phyloP scores from a whole-genome alignment of 1,284 basidiomycete genomes.

The Dichomitus squalens region DNA sequence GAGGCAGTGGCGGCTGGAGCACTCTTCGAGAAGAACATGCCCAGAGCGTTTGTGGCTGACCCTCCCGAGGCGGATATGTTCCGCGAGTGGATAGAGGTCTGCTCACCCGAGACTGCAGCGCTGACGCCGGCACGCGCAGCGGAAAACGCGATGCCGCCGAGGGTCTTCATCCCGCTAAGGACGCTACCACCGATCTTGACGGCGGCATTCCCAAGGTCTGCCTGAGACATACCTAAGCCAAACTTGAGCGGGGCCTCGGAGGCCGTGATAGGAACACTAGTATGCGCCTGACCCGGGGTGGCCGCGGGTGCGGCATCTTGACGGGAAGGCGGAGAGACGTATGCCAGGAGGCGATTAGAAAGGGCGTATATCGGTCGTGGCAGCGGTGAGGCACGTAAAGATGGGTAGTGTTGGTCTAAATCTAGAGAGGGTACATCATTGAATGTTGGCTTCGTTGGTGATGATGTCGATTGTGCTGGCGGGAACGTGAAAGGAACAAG shows the following conservation, averaged over 20 bases:
- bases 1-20: slow-evolving; percentile 48
- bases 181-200: slow-evolving; percentile 62
- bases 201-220: slow-evolving; percentile 57
- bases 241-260: slow-evolving; percentile 12
- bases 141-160: slow-evolving; percentile 65
- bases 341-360: slow-evolving; percentile 65
- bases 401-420: slow-evolving; percentile 28
- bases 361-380: slow-evolving; percentile 59
- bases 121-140: slow-evolving; percentile 41
- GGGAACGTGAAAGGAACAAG: slow-evolving; percentile 42
- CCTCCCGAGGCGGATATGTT: background rate
- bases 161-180: slow-evolving; percentile 61
- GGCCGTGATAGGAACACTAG: slow-evolving; percentile 24
- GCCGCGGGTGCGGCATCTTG: slow-evolving; percentile 16
- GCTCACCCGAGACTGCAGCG: slow-evolving; percentile 25
- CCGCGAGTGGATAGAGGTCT: background rate
- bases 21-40: slow-evolving; percentile 60
- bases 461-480: slow-evolving; percentile 21
- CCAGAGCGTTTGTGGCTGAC: slow-evolving; percentile 5
- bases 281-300: slow-evolving; percentile 26
- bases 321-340: slow-evolving; percentile 46
- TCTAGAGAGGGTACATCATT: slow-evolving; percentile 41
- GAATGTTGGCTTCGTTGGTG: slow-evolving; percentile 10
- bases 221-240: slow-evolving; percentile 34
- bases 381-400: slow-evolving; percentile 14